These are phyloP conservation scores for Melampsora medusae DNA, from an alignment of 1,284 basidiomycete genomes.

Conservation along the genomic window DNA sequence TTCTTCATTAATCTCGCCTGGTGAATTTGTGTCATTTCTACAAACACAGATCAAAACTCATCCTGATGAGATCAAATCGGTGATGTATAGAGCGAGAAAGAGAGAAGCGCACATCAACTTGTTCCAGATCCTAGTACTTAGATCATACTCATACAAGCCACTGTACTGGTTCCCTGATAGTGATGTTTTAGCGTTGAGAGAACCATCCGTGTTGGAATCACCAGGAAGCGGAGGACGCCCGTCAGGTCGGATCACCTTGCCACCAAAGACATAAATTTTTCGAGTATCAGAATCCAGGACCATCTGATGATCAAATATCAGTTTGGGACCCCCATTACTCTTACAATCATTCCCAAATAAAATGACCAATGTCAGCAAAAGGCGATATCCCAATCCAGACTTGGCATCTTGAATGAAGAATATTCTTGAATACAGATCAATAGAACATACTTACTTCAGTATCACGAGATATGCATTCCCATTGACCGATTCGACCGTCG, in stretches of 20 bases:
- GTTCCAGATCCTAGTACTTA: conserved; percentile 46
- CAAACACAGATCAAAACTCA: not conserved
- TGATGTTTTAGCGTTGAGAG: conserved; percentile 62
- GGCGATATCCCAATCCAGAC: conserved; percentile 50
- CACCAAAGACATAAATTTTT: conserved; percentile 74
- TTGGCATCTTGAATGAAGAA: conserved; percentile 54
- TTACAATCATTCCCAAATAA: conserved; percentile 15
- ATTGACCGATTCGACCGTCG: conserved; percentile 20
- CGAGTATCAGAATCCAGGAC: conserved; percentile 70
- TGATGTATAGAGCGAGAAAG: not conserved
- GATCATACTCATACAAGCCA: conserved; percentile 27
- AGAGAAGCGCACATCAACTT: conserved; percentile 45
- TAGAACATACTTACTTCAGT: conserved; percentile 61
- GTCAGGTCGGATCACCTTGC: conserved; percentile 67
- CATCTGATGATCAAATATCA: conserved; percentile 79
- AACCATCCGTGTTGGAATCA: conserved; percentile 64
- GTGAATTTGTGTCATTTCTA: conserved; percentile 14
- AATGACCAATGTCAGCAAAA: conserved; percentile 40
- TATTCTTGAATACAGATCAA: conserved; percentile 48
- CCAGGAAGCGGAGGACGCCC: conserved; percentile 64
- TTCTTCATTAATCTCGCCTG: not conserved
- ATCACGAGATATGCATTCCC: conserved; percentile 35
- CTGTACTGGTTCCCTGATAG: conserved; percentile 19
- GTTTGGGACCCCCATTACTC: conserved; percentile 65
- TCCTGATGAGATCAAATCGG: not conserved